Conservation (phyloP, 352 stramenopile genomes). For the Phytophthora megakarya region DNA sequence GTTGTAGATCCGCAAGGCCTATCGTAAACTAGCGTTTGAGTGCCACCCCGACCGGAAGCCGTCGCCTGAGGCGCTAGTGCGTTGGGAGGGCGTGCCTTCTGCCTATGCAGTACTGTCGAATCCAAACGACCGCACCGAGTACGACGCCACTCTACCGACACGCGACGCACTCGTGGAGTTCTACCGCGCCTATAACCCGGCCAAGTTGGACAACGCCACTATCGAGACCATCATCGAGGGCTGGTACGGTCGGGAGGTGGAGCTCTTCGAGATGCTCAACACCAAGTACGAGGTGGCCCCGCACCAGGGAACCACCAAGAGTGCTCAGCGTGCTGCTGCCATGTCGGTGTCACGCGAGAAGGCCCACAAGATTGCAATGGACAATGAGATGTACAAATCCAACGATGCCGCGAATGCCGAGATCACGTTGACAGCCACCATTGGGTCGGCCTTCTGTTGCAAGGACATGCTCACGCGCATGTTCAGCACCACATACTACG, state of each 20-base stretch:
- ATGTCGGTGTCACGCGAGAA: constrained; percentile 57
- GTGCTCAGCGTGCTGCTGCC: constrained; percentile 41
- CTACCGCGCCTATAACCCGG: constrained; percentile 84
- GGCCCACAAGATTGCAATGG: constrained; percentile 57
- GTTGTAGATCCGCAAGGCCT: constrained; percentile 91
- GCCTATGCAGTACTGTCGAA: constrained; percentile 81
- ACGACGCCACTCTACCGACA: constrained; percentile 77
- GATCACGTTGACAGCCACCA: constrained; percentile 56
- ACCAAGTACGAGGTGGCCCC: constrained; percentile 85
- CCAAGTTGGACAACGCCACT: constrained; percentile 83
- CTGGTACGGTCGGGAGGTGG: constrained; percentile 82
- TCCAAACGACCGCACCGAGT: constrained; percentile 78
- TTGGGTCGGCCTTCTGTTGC: constrained; percentile 75
- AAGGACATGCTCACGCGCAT: constrained; percentile 60
- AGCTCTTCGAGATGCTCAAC: constrained; percentile 89
- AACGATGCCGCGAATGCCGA: constrained; percentile 63
- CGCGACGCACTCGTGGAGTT: constrained; percentile 83
- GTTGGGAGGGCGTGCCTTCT: constrained; percentile 77
- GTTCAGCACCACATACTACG: constrained; percentile 78
- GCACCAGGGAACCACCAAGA: constrained; percentile 71
- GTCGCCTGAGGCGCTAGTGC: constrained; percentile 58
- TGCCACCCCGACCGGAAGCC: constrained; percentile 94
- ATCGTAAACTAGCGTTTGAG: constrained; percentile 84
- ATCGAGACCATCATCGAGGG: constrained; percentile 89
- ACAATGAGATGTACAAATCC: constrained; percentile 58